Base-by-base conservation (phyloP, 495 filamentous ascomycete species). In the Penicillium lagena region DNA sequence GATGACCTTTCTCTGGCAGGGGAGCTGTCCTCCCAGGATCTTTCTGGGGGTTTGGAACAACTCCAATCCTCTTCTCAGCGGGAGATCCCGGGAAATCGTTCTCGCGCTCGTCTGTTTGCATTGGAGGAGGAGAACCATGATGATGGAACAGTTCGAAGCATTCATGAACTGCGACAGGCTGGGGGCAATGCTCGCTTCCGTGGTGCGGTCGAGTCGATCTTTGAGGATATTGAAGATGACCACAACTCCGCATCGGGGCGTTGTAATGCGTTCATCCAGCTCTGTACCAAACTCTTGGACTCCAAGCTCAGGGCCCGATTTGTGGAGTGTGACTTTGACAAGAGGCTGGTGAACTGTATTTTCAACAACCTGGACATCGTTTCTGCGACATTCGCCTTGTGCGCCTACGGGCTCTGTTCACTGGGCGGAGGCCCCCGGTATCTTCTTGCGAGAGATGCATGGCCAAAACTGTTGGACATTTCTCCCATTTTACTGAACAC, bases 91-190 rank as follows among this genome's bases (percentile, higher is more conserved):
- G 45, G 43, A n/a, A 34, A 40, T 30, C 33, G 50, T 9, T 39
- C 57, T 9, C 46, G 31, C 12, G 40, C 54, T 35, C 54, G 47
- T 36, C 41, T 55, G 14, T 42, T 55, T 14, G 45, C 40, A 7
- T 40, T 76, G 12, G 79, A 83, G n/a, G 73, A 77, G 11, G 73
- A 75, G 6, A 66, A 63, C 28, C 58, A 72, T 27, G 75, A 74
- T 22, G 68, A 73, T 35, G 75, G 72, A 11, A 68, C 77, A 40
- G 82, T 96, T 45, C 80, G 85, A 39, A 93, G 83, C 49, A 86
- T 96, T 30, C 90, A 97, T 56, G 93, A 98, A 60, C 72, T 98
- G 35, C 78, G 90, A 49, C 85, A 89, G 50, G 82, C 89, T 33
- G 93, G 93, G 7, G 82, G 83, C 15, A 94, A 90, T 59, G 83